phyloP scores from a whole-genome alignment of 306 rosid species.

The Fragaria nilgerrensis region DNA sequence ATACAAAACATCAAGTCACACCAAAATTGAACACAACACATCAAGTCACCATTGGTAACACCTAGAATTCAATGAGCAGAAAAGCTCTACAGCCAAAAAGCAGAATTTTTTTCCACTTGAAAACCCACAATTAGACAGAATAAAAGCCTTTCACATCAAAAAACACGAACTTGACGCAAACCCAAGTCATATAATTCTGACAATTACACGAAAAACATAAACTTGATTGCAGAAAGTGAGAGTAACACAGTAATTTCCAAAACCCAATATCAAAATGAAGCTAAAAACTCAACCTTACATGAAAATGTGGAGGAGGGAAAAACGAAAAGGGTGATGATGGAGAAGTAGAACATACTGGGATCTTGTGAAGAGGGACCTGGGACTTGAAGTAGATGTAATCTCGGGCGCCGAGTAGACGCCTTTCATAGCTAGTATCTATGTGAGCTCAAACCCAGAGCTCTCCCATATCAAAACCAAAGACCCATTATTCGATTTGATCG shows the following conservation, averaged over 20 bases:
- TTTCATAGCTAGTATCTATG: conserved; percentile 59
- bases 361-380: conserved; percentile 97
- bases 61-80: background rate
- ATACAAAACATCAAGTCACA: too few relatives aligned
- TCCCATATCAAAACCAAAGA: conserved; percentile 26
- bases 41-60: background rate
- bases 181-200: background rate
- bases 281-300: background rate
- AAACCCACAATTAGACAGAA: conserved; percentile 8
- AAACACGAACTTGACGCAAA: background rate
- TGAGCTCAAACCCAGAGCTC: conserved; percentile 16
- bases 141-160: background rate
- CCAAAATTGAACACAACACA: background rate
- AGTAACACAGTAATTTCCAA: background rate
- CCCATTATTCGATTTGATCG: conserved; percentile 27
- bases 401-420: conserved; percentile 95
- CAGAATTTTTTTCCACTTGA: background rate
- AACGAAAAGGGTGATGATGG: background rate
- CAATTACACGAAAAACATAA: background rate
- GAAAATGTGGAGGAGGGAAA: background rate
- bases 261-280: conserved; percentile 13
- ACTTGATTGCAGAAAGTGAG: too few relatives aligned
- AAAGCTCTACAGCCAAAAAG: background rate
- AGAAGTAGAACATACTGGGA: conserved; percentile 58
- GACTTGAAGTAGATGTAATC: conserved; percentile 98